Evolutionary conservation across 2,329 filamentous ascomycete genomes (phyloP).

Genomic region (Cercospora berteroae): DNA sequence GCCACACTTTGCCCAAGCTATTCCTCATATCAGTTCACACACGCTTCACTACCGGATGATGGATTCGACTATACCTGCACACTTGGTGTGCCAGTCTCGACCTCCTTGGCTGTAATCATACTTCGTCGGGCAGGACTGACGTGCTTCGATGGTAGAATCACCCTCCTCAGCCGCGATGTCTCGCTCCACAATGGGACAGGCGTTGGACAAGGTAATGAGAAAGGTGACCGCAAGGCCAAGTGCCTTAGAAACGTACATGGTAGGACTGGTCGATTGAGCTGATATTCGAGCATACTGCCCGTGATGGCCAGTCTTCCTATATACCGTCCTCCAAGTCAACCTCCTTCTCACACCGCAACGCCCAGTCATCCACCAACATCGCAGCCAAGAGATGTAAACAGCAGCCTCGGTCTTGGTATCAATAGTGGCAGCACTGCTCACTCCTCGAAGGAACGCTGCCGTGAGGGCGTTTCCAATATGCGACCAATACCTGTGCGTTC

Average conservation of each 20-base stretch:
- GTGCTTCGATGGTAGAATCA: neutral
- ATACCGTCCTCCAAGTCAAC: neutral
- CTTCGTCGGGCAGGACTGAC: neutral
- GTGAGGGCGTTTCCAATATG: neutral
- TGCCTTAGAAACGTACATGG: neutral
- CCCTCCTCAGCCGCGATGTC: neutral
- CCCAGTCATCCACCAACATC: neutral
- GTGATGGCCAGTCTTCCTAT: neutral
- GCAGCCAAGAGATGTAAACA: neutral
- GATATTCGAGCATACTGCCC: neutral
- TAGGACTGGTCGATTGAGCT: neutral
- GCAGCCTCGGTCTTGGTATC: neutral
- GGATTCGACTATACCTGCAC: neutral
- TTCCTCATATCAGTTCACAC: neutral
- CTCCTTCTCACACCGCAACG: neutral
- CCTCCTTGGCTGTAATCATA: slow-evolving; percentile 1
- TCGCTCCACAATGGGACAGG: neutral
- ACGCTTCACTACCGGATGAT: neutral
- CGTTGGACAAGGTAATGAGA: neutral
- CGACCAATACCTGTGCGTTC: neutral
- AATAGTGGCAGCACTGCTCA: neutral
- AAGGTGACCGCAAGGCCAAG: neutral
- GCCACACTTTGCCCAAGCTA: neutral
- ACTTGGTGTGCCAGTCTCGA: neutral
- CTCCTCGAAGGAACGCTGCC: neutral